These are phyloP conservation scores for Serendipita sp. DNA, from an alignment of 768 basidiomycete genomes.

Conservation along the genomic window DNA sequence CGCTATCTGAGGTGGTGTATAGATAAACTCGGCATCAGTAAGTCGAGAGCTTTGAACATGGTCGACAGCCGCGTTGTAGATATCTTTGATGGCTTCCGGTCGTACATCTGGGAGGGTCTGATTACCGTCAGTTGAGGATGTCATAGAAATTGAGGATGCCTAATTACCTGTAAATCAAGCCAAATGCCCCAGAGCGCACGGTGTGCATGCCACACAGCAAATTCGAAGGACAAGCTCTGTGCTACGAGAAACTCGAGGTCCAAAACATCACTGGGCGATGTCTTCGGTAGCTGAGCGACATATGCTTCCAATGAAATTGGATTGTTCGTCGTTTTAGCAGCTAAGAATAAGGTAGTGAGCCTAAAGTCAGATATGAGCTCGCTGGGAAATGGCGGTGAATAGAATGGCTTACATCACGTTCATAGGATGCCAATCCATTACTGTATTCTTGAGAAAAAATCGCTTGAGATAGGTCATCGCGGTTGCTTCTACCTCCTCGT, in stretches of 20 bases:
- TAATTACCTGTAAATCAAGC: slow-evolving; percentile 66
- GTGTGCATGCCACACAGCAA: slow-evolving; percentile 83
- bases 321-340: slow-evolving; percentile 94
- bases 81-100: slow-evolving; percentile 30
- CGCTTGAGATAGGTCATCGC: slow-evolving; percentile 85
- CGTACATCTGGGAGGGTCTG: slow-evolving; percentile 30
- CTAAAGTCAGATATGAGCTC: slow-evolving; percentile 24
- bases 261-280: slow-evolving; percentile 66
- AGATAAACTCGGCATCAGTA: slow-evolving; percentile 83
- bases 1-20: slow-evolving; percentile 86
- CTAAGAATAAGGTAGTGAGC: slow-evolving; percentile 88
- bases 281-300: slow-evolving; percentile 66
- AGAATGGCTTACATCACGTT: slow-evolving; percentile 72
- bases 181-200: slow-evolving; percentile 76
- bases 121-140: too few relatives aligned
- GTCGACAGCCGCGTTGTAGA: slow-evolving; percentile 49
- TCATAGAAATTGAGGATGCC: background rate
- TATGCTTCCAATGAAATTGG: slow-evolving; percentile 79
- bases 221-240: slow-evolving; percentile 87
- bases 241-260: slow-evolving; percentile 92
- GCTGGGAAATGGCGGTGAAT: background rate
- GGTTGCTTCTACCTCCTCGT: slow-evolving; percentile 86
- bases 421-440: slow-evolving; percentile 99
- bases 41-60: slow-evolving; percentile 66
- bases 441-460: slow-evolving; percentile 93